Evolutionary conservation across 164 flowering plant species (phyloP).

Genomic region (Taxillus chinensis): DNA sequence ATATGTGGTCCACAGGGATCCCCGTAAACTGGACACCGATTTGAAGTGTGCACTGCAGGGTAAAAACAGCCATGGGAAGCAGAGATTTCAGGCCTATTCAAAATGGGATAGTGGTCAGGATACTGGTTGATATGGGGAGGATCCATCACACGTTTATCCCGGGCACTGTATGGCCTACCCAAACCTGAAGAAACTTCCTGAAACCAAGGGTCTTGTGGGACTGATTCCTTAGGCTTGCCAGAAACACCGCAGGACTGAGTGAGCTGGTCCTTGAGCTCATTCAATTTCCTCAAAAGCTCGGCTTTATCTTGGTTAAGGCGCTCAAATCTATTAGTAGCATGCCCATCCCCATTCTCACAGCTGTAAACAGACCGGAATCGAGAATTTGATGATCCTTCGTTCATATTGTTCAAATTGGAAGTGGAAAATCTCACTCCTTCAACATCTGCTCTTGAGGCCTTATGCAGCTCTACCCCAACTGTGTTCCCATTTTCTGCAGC

Average conservation of each 20-base stretch:
- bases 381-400: conserved; percentile 26
- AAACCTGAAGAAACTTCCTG: conserved; percentile 22
- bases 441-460: conserved; percentile 9
- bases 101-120: conserved; percentile 21
- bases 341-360: conserved; percentile 13
- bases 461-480: conserved; percentile 9
- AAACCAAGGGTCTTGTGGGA: conserved; percentile 26
- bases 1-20: neutral
- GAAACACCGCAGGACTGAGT: conserved; percentile 37
- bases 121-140: conserved; percentile 22
- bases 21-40: neutral
- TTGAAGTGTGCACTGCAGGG: neutral
- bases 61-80: neutral
- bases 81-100: conserved; percentile 9
- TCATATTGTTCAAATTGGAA: conserved; percentile 12
- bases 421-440: conserved; percentile 17
- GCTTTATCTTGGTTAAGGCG: conserved; percentile 51
- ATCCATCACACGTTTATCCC: conserved; percentile 22
- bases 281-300: conserved; percentile 59
- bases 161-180: conserved; percentile 17
- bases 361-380: conserved; percentile 11
- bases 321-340: conserved; percentile 25
- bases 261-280: conserved; percentile 66
- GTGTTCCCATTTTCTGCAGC: conserved; percentile 8
- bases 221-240: conserved; percentile 36